Base-by-base conservation (phyloP, 768 basidiomycete genomes). In the Dacryopinax primogenitus region DNA sequence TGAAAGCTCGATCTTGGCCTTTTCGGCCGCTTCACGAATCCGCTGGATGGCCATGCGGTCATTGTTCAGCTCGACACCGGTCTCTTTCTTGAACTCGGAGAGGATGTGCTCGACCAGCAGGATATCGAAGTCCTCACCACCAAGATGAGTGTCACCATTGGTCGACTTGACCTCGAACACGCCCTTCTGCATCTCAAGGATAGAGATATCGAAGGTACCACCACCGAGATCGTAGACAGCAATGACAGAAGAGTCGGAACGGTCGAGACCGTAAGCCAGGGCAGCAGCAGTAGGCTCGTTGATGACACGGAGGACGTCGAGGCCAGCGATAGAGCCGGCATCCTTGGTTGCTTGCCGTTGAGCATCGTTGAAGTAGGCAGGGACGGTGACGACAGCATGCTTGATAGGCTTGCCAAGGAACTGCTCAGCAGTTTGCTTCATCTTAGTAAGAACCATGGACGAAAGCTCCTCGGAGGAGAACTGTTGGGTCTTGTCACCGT, bases 161-260 rank as follows among this genome's bases (percentile, higher is more conserved):
- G 96, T 99, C 0, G 96, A 97, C 81, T 98, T 99, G 74, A 99
- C 96, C 77, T 98, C 96, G 76, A 98, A 99, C 11, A 99, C 94
- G 71, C 95, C 96, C 77, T 96, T 94, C 77, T 97, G 92, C 92
- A 98, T 98, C 79, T 97, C 94, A 65, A 99, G 81, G 70, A 99
- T 94, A 32, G 96, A 99, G 73, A 99, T 92, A 92, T 98, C 95
- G 76, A 98, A 98, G 26, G 95, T 97, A 65, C 95, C 95, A 71
- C 95, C 95, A 70, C 95, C 95, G 33, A 98, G 83, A 81, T 99
- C 96, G 75, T 98, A 99, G 66, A 99, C 96, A 44, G 96, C 96
- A 70, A 99, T 93, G 73, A 96, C 81, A 21, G 84, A 80, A 12
- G 89, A 90, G 61, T 86, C 80, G 0, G 74, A 67, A 61, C 88